These are phyloP conservation scores for Gymnopilus dilepis DNA, from an alignment of 768 basidiomycete genomes.

Conservation along the genomic window DNA sequence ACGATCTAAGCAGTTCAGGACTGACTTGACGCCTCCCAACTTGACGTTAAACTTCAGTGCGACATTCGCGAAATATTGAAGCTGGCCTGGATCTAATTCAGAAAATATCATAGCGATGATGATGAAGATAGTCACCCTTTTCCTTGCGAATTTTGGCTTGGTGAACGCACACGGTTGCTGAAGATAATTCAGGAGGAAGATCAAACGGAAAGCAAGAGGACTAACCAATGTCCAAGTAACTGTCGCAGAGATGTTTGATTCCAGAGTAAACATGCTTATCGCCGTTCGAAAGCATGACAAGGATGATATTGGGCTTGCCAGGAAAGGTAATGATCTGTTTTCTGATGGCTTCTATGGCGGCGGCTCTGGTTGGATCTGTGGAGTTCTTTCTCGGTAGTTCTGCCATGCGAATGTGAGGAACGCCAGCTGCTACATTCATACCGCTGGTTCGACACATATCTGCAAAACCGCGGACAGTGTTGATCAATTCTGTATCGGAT, in stretches of 20 bases:
- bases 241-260: slow-evolving; percentile 75
- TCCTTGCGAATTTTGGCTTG: slow-evolving; percentile 72
- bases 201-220: background rate
- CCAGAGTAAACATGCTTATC: slow-evolving; percentile 82
- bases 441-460: slow-evolving; percentile 69
- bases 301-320: slow-evolving; percentile 58
- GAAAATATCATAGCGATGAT: slow-evolving; percentile 20
- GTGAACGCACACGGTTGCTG: slow-evolving; percentile 78
- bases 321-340: slow-evolving; percentile 43
- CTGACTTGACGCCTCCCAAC: slow-evolving; percentile 78
- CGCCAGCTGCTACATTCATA: slow-evolving; percentile 50
- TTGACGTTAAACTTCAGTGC: slow-evolving; percentile 86
- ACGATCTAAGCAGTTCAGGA: slow-evolving; percentile 5
- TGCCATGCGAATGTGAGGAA: slow-evolving; percentile 45
- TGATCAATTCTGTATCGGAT: slow-evolving; percentile 58
- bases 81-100: slow-evolving; percentile 51
- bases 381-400: slow-evolving; percentile 55
- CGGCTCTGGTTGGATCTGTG: slow-evolving; percentile 57
- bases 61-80: slow-evolving; percentile 80
- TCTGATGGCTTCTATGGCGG: slow-evolving; percentile 54
- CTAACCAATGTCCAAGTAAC: slow-evolving; percentile 61
- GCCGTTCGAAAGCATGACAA: slow-evolving; percentile 69
- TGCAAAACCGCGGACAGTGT: slow-evolving; percentile 55
- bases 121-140: slow-evolving; percentile 44
- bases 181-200: background rate